Evolutionary conservation across 139 green algal genomes (phyloP), one percentile per base, ranked within the genome.

Genomic region (Gonium pectorale): DNA sequence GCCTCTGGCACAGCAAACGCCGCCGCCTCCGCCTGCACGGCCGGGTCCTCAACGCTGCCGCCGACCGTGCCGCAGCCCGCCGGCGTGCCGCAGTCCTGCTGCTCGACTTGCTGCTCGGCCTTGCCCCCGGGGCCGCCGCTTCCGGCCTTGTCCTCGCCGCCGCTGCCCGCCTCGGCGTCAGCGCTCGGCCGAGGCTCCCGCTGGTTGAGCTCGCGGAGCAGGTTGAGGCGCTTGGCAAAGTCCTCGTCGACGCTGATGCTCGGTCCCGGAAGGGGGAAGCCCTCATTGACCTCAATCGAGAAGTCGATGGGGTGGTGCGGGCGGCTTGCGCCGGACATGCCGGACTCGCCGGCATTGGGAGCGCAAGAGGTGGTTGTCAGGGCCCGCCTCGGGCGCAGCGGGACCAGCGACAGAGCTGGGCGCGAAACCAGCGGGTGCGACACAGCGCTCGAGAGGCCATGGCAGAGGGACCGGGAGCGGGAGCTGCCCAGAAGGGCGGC

Each of bases 341-440:
- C 46, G 22, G 70, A 51, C 70, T 79, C 70, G 5, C 70, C 70
- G 13, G 70, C 46, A 29, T 79, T 79, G 19, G 70, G 70, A 0
- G 46, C 46, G 70, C 22, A 43, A 31, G 40, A 15, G 8, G 46
- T 79, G 8, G 49, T 64, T 31, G 49, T 19, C 21, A 64, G 46
- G n/a, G 3, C 3, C 26, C 44, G 70, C n/a, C n/a, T n/a, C n/a
- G n/a, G n/a, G n/a, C n/a, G n/a, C n/a, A n/a, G n/a, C n/a, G n/a
- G n/a, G n/a, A n/a, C n/a, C n/a, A n/a, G n/a, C n/a, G n/a, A n/a
- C n/a, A n/a, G n/a, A n/a, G n/a, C n/a, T n/a, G n/a, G n/a, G n/a
- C n/a, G n/a, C n/a, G n/a, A n/a, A n/a, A n/a, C n/a, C n/a, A n/a
- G n/a, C n/a, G n/a, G n/a, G n/a, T n/a, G n/a, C n/a, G 46, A 15